These are phyloP conservation scores for Gigaspora rosea DNA, from an alignment of 192 early-diverging fungal genomes.

Conservation along the genomic window DNA sequence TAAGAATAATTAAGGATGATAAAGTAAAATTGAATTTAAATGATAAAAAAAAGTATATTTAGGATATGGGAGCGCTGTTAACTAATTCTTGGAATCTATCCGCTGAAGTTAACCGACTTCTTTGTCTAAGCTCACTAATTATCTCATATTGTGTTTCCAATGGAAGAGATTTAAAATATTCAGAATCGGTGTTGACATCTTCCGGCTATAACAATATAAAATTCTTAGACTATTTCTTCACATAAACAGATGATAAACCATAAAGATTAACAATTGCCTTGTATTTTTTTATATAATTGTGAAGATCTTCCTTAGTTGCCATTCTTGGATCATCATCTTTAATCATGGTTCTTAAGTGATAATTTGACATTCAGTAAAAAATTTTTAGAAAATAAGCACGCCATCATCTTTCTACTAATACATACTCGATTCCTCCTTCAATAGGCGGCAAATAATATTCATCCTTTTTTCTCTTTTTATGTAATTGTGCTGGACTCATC, in stretches of 20 bases:
- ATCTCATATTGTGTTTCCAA: constrained; percentile 91
- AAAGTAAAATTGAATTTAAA: neutral
- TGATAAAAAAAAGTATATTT: neutral
- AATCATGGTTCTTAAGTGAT: constrained; percentile 21
- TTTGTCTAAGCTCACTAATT: constrained; percentile 81
- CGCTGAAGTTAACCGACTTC: constrained; percentile 77
- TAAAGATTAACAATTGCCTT: constrained; percentile 24
- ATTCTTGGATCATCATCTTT: constrained; percentile 52
- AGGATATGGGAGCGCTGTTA: constrained; percentile 47
- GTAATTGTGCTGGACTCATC: neutral
- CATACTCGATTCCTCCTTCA: constrained; percentile 38
- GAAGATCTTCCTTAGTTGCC: constrained; percentile 58
- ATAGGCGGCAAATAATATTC: constrained; percentile 60
- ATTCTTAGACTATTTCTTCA: neutral
- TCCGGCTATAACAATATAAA: constrained; percentile 24
- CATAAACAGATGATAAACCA: neutral
- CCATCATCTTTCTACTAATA: neutral
- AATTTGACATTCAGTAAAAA: too few species aligned
- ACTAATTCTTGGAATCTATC: constrained; percentile 74
- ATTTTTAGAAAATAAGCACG: too few species aligned
- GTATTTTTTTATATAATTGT: constrained; percentile 47
- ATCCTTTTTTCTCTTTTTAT: constrained; percentile 44
- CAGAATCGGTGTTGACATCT: constrained; percentile 79
- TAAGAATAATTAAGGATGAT: neutral
- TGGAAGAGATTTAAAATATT: constrained; percentile 71